These are phyloP conservation scores for Ustilago loliicola DNA, from an alignment of 1,284 basidiomycete genomes.

Conservation along the genomic window DNA sequence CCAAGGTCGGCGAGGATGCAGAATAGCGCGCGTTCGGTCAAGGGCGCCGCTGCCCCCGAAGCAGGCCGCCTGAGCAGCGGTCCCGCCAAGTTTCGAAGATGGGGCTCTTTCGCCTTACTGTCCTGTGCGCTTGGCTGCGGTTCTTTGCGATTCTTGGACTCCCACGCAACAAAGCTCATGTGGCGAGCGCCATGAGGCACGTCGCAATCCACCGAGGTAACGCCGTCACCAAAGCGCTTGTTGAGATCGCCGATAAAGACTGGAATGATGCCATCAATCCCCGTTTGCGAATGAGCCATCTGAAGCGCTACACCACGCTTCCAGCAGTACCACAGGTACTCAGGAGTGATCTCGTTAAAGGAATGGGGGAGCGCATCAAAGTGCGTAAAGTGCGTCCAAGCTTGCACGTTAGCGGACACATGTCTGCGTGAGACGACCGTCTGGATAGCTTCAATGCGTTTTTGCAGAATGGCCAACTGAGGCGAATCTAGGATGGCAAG, in stretches of 20 bases:
- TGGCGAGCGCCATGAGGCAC: neutral
- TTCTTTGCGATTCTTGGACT: conserved; percentile 4
- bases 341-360: neutral
- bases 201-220: neutral
- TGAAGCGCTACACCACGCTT: conserved; percentile 13
- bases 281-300: no score
- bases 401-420: neutral
- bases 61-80: no score
- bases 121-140: neutral
- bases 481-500: no score
- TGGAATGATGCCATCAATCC: no score
- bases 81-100: no score
- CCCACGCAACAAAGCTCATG: conserved; percentile 1
- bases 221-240: neutral
- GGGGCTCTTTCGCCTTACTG: no score
- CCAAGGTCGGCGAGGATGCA: no score
- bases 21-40: no score
- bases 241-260: conserved; percentile 5
- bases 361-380: neutral
- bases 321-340: conserved; percentile 25
- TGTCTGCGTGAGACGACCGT: neutral
- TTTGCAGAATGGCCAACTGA: no score
- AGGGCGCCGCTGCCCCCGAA: no score
- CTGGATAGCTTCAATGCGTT: no score
- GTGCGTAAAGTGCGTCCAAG: conserved; percentile 17